Base-by-base conservation (phyloP, 208 protist species). In the Balamuthia mandrillaris region DNA sequence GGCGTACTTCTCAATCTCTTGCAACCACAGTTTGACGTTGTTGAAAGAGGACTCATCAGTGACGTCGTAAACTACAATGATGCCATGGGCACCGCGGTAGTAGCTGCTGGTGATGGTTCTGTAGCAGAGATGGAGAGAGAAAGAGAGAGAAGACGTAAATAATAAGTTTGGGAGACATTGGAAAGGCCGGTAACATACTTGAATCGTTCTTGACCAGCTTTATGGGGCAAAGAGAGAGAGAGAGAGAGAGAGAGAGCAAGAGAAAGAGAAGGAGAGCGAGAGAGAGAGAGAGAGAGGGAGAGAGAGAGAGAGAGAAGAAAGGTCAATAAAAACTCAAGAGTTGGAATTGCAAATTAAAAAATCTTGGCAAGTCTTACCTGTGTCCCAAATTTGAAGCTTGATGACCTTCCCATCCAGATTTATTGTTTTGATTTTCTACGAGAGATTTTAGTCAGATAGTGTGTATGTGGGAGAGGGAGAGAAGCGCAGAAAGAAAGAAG, bases 21-120 rank as follows among this genome's bases (percentile, higher is more conserved):
- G 56, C 56, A 63, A 41, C 56, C 56, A 63, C 31, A 24, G 31
- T 24, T 33, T 24, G 16, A 63, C 24, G 16, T 29, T 98, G 85
- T 96, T 94, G 90, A 98, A 98, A 81, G 94, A 97, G 60, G 97
- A n/a, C 0, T n/a, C 33, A 21, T 58, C 58, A 49, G 27, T 58
- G 2, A 79, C 70, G 27, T 79, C 70, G 70, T 79, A 79, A 18
- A 49, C 74, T 35, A 81, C 31, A 35, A 81, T 81, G 35, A 81
- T 45, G 12, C 74, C 74, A 18, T 81, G 74, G 4, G 74, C 49
- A 29, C 74, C 74, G 3, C 74, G 74, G 74, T 81, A 81, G 74
- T 81, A 81, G 54, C 37, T 51, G 29, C 74, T 81, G 29, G 74
- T 81, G 3, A 81, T 29, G 4, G 74, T 51, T 75, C 65, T 75